phyloP scores from a whole-genome alignment of 2,329 filamentous ascomycete species.

The Didymella pomorum region DNA sequence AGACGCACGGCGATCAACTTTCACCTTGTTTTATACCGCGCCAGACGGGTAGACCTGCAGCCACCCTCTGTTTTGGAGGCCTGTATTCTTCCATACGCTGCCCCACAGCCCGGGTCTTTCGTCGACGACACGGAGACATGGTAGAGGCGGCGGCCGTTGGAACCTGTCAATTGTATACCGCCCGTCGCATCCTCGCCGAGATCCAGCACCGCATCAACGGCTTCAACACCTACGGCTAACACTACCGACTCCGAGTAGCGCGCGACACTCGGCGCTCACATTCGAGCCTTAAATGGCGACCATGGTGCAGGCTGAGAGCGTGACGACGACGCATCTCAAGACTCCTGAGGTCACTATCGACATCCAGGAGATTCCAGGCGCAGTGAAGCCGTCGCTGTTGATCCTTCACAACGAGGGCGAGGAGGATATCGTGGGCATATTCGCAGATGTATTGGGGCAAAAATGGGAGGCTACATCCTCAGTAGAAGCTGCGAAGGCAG shows the following conservation, averaged over 20 bases:
- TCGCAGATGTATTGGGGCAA: constrained; percentile 82
- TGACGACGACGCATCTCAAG: constrained; percentile 44
- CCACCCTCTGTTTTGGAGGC: constrained; percentile 34
- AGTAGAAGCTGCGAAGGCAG: constrained; percentile 62
- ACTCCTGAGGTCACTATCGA: constrained; percentile 42
- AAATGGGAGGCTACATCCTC: constrained; percentile 67
- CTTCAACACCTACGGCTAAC: constrained; percentile 54
- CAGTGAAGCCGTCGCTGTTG: constrained; percentile 51
- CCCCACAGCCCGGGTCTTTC: constrained; percentile 34
- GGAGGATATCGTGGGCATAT: constrained; percentile 75
- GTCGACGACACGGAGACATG: constrained; percentile 47
- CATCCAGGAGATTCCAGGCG: constrained; percentile 45
- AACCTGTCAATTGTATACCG: constrained; percentile 48
- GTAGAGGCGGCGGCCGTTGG: constrained; percentile 43
- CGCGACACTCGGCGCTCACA: constrained; percentile 26
- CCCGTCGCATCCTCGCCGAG: constrained; percentile 52
- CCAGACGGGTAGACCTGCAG: constrained; percentile 32
- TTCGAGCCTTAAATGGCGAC: constrained; percentile 47
- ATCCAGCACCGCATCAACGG: constrained; percentile 53
- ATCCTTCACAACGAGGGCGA: constrained; percentile 75
- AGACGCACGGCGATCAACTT: constrained; percentile 44
- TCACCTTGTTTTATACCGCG: constrained; percentile 41
- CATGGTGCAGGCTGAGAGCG: constrained; percentile 47
- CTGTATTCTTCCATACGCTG: constrained; percentile 36
- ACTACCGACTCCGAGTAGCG: constrained; percentile 20